Evolutionary conservation across 352 stramenopile genomes (phyloP), one percentile per base, ranked within the genome.

Genomic region (Globisporangium spinosum): DNA sequence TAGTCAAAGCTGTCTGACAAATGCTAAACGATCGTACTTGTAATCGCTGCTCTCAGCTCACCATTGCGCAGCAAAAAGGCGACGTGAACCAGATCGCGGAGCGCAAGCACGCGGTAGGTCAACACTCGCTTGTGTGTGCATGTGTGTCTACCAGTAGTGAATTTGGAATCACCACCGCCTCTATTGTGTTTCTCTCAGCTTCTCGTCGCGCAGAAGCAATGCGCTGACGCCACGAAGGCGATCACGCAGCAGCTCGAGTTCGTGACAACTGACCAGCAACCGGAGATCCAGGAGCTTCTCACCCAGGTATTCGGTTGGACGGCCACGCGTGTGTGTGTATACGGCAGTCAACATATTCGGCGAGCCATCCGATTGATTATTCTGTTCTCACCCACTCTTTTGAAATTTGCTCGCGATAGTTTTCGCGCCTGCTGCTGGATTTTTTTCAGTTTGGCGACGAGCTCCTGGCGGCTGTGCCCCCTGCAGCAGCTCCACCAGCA

Each of bases 71-170:
- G 54, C 80, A 89, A 63, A 83, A 82, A 62, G 80, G 84, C 45
- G 83, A 89, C 56, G 43, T 79, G 17, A 88, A 86, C 68, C 71
- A 73, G 27, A 79, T 93, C 35, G 80, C 82, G 7, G 75, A 85
- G 25, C 77, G 77, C 58, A 87, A 89, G 65, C 77, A 74, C 57
- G 69, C 75, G 64, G 84, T 90, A 70, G 35, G 79, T 71, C 2
- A 23, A 9, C 6, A 47, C 8, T 45, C 35, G 22, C 22, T n/a
- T 2, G 34, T 32, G 27, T 3, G 27, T 32, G 27, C 3, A 32
- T 32, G 27, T 32, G 7, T 32, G 27, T 32, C 27, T 32, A 32
- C 27, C 27, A 32, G 27, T 6, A 32, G 27, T 32, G 3, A 32
- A 32, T 32, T 32, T 32, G 3, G 27, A 32, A 32, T 32, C 27